These are phyloP conservation scores for Blastobotrys parvus DNA, from an alignment of 805 yeast genomes.

Conservation along the genomic window DNA sequence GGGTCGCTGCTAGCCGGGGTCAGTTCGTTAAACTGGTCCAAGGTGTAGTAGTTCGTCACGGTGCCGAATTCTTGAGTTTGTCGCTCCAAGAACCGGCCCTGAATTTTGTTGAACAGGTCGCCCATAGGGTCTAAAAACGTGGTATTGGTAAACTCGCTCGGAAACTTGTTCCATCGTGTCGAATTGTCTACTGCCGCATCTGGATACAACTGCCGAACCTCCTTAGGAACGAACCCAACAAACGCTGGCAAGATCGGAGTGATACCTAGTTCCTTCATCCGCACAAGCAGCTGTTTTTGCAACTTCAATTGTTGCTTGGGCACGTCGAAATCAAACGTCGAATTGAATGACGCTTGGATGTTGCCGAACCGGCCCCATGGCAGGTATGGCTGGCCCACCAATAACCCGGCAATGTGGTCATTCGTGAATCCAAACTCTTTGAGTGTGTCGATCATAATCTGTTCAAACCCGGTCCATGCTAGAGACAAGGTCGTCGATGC, in stretches of 20 bases:
- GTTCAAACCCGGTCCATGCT: conserved; percentile 14
- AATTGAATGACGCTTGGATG: conserved; percentile 7
- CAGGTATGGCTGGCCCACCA: conserved; percentile 9
- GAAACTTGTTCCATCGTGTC: conserved; percentile 9
- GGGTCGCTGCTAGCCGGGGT: conserved; percentile 9
- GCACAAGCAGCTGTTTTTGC: conserved; percentile 5
- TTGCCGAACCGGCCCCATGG: conserved; percentile 15
- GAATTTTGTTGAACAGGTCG: conserved; percentile 9
- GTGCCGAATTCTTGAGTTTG: conserved; percentile 4
- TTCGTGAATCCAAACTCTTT: conserved; percentile 7
- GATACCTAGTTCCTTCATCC: conserved; percentile 13
- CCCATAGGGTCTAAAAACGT: conserved; percentile 13
- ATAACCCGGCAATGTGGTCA: conserved; percentile 5
- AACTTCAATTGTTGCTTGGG: conserved; percentile 5
- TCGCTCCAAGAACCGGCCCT: conserved; percentile 6
- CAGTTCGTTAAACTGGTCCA: conserved; percentile 14
- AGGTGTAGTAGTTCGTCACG: conserved; percentile 10
- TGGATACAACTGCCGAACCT: conserved; percentile 6
- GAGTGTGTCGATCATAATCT: conserved; percentile 8
- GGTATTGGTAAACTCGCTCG: conserved; percentile 7
- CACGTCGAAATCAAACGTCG: conserved; percentile 4
- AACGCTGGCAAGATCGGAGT: conserved; percentile 14
- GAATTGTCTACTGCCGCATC: conserved; percentile 7
- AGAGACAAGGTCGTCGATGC: conserved; percentile 10
- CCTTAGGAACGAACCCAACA: conserved; percentile 7